These are phyloP conservation scores for Scutellospora calospora DNA, from an alignment of 371 early-diverging fungal species.

Conservation along the genomic window DNA sequence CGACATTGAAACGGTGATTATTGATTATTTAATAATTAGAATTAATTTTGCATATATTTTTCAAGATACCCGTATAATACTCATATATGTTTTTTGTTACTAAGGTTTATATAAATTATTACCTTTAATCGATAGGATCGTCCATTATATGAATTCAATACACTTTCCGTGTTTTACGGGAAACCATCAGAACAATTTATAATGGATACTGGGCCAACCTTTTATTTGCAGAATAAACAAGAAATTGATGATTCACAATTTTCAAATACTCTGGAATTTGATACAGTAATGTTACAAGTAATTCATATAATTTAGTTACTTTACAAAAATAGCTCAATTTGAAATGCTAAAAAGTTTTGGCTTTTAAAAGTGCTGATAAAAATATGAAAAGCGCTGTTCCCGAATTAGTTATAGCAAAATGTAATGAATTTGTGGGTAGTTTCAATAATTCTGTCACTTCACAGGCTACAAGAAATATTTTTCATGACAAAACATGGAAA, in stretches of 20 bases:
- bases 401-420: conserved; percentile 19
- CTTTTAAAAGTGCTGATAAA: background rate
- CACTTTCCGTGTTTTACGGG: conserved; percentile 18
- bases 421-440: conserved; percentile 26
- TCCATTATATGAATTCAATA: conserved; percentile 7
- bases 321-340: background rate
- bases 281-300: background rate
- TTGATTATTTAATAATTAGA: background rate
- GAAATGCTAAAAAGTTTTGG: background rate
- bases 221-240: too few relatives aligned
- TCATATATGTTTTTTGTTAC: too few relatives aligned
- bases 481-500: conserved; percentile 38
- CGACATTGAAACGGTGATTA: conserved; percentile 30
- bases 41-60: background rate
- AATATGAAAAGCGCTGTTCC: conserved; percentile 37
- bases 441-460: conserved; percentile 35
- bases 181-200: conserved; percentile 21
- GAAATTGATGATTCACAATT: background rate
- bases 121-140: background rate
- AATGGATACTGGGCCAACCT: background rate
- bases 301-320: background rate
- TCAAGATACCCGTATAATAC: too few relatives aligned
- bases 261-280: background rate
- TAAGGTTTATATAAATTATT: too few relatives aligned
- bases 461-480: conserved; percentile 17